Evolutionary conservation across 1,284 basidiomycete species (phyloP).

Genomic region (Sphagnurus paluster): DNA sequence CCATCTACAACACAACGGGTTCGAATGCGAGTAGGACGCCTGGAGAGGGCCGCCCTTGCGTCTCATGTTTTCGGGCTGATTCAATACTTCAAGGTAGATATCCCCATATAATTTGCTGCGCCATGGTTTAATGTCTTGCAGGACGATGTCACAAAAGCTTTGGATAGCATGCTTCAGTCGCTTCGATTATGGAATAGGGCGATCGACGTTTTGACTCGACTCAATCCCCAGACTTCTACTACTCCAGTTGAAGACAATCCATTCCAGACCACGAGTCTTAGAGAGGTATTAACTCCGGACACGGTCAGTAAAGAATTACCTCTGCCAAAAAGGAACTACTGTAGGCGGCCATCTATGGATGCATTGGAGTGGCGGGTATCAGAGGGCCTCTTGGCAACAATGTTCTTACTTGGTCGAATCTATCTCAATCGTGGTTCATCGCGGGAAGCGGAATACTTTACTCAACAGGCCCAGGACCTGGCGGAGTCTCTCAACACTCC

Average conservation of each 20-base stretch:
- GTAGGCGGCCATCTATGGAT: conserved; percentile 42
- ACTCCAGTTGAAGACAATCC: conserved; percentile 50
- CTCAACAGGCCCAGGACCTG: conserved; percentile 69
- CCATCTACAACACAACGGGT: conserved; percentile 56
- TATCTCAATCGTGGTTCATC: conserved; percentile 76
- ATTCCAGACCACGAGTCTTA: conserved; percentile 48
- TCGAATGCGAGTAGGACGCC: conserved; percentile 50
- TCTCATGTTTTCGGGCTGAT: conserved; percentile 67
- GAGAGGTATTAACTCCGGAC: conserved; percentile 33
- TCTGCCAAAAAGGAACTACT: conserved; percentile 27
- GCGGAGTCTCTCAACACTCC: conserved; percentile 68
- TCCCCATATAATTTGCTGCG: background rate
- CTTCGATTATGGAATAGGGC: conserved; percentile 83
- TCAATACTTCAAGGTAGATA: conserved; percentile 61
- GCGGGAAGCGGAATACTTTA: conserved; percentile 81
- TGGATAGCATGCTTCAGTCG: conserved; percentile 68
- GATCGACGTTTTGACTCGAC: conserved; percentile 65
- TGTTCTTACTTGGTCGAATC: conserved; percentile 62
- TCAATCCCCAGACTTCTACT: conserved; percentile 43
- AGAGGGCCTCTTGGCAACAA: conserved; percentile 63
- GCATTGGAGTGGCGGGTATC: conserved; percentile 76
- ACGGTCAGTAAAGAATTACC: conserved; percentile 19
- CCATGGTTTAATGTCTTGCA: conserved; percentile 29
- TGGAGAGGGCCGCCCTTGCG: conserved; percentile 75
- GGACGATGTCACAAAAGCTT: conserved; percentile 64